Evolutionary conservation across 768 basidiomycete species (phyloP).

Genomic region (Mrakia gelida): DNA sequence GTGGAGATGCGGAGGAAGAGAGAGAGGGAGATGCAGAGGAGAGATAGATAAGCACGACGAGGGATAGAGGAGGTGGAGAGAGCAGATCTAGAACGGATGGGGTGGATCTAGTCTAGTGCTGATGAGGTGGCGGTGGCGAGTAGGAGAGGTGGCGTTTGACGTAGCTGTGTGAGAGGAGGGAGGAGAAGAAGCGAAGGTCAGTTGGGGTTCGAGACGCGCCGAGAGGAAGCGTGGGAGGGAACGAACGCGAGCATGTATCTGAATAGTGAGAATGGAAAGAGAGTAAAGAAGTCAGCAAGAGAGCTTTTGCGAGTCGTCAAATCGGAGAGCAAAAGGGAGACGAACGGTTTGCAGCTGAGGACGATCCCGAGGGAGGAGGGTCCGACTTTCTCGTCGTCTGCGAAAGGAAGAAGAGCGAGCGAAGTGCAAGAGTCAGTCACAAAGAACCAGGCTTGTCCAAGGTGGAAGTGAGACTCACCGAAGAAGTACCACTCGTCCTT

Average conservation of each 20-base stretch:
- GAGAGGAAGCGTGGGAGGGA: background rate
- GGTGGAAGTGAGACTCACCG: background rate
- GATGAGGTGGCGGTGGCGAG: background rate
- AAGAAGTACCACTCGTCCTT: slow-evolving; percentile 79
- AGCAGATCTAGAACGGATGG: background rate
- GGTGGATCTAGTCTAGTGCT: background rate
- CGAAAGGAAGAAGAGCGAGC: background rate
- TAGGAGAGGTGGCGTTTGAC: slow-evolving; percentile 27
- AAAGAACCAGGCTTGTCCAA: no score
- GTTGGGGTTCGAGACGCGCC: background rate
- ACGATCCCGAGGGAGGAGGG: slow-evolving; percentile 18
- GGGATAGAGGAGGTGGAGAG: background rate
- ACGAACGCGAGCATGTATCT: slow-evolving; percentile 29
- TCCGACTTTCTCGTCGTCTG: slow-evolving; percentile 29
- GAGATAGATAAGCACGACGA: background rate
- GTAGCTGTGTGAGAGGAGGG: background rate
- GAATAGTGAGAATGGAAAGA: background rate
- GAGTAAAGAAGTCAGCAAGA: background rate
- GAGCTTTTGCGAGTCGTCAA: background rate
- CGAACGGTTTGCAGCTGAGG: slow-evolving; percentile 23
- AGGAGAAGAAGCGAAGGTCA: no score
- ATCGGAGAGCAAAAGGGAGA: background rate
- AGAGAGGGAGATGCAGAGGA: background rate
- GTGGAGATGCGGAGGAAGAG: background rate
- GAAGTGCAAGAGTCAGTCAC: background rate